Percentiles rank a stretch among this genome's conserved stretches.
Evolutionary conservation across 2,329 filamentous ascomycete genomes (phyloP).

Genomic region (Colletotrichum karsti): DNA sequence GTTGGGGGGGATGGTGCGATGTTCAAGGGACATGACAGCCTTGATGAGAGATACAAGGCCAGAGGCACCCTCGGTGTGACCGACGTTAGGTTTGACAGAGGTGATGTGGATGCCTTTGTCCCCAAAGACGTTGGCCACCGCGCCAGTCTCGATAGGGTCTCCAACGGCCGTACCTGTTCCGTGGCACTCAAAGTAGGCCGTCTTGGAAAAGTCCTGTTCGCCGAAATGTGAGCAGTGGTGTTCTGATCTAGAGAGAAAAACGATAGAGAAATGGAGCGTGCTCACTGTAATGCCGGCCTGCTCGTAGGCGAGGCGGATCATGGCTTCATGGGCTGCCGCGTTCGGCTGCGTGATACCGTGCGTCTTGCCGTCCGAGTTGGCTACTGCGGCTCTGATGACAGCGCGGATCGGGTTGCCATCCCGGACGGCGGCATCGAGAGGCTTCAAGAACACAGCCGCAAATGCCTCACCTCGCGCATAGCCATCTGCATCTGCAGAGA

Average conservation of each 20-base stretch:
- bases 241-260: no score
- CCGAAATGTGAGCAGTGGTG: no score
- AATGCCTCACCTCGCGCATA: conserved; percentile 54
- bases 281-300: no score
- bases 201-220: background rate
- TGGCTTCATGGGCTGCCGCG: conserved; percentile 39
- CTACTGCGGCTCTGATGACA: conserved; percentile 37
- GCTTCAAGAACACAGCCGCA: conserved; percentile 49
- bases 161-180: conserved; percentile 48
- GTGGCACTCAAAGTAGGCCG: conserved; percentile 24
- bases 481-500: conserved; percentile 47
- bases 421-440: conserved; percentile 45
- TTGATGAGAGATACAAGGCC: conserved; percentile 43
- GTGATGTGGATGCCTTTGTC: conserved; percentile 34
- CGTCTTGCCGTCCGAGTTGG: conserved; percentile 43
- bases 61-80: conserved; percentile 44
- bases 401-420: conserved; percentile 46
- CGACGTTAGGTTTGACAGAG: conserved; percentile 45
- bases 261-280: no score
- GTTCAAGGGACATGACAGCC: conserved; percentile 34
- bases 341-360: conserved; percentile 49
- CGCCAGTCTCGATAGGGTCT: conserved; percentile 52
- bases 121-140: conserved; percentile 39
- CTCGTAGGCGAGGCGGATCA: conserved; percentile 26
- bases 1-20: conserved; percentile 14